These are phyloP conservation scores for Heritiera littoralis DNA, from an alignment of 345 rosid genomes.

Conservation along the genomic window DNA sequence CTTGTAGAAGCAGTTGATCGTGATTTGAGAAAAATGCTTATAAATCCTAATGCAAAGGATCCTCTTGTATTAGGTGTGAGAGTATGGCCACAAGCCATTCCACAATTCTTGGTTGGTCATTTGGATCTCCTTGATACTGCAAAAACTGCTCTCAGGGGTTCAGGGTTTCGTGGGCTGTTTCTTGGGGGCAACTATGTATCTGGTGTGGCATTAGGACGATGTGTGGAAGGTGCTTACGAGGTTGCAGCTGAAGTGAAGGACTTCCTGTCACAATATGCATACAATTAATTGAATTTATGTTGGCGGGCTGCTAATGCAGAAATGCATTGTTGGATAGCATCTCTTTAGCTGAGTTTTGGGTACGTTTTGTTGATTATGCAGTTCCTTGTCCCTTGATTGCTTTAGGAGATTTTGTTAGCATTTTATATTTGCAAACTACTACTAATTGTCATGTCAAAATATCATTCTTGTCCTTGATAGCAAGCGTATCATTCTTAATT, in stretches of 20 bases:
- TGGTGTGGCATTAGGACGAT: slow-evolving; percentile 88
- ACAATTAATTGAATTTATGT: slow-evolving; percentile 34
- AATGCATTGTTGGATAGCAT: not conserved
- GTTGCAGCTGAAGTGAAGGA: slow-evolving; percentile 65
- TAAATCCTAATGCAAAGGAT: slow-evolving; percentile 70
- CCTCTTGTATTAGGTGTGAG: slow-evolving; percentile 72
- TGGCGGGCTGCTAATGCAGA: not conserved
- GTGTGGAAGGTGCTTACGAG: slow-evolving; percentile 86
- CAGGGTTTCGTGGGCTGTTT: slow-evolving; percentile 67
- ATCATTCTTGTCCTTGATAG: not conserved
- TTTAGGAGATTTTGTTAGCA: not conserved
- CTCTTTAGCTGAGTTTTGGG: slow-evolving; percentile 11
- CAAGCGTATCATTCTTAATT: not conserved
- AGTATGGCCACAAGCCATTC: slow-evolving; percentile 94
- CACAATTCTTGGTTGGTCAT: slow-evolving; percentile 90
- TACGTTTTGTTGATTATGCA: slow-evolving; percentile 2
- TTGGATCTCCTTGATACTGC: slow-evolving; percentile 65
- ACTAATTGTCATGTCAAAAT: not conserved
- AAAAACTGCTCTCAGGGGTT: slow-evolving; percentile 51
- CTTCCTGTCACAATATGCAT: slow-evolving; percentile 59
- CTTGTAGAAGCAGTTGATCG: slow-evolving; percentile 87
- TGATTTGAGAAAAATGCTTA: slow-evolving; percentile 89
- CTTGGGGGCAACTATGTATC: slow-evolving; percentile 80
- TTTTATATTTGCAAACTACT: not conserved
- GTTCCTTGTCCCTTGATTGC: slow-evolving; percentile 9